Base-by-base conservation (phyloP, 1,284 basidiomycete genomes). In the Schizopora paradoxa region DNA sequence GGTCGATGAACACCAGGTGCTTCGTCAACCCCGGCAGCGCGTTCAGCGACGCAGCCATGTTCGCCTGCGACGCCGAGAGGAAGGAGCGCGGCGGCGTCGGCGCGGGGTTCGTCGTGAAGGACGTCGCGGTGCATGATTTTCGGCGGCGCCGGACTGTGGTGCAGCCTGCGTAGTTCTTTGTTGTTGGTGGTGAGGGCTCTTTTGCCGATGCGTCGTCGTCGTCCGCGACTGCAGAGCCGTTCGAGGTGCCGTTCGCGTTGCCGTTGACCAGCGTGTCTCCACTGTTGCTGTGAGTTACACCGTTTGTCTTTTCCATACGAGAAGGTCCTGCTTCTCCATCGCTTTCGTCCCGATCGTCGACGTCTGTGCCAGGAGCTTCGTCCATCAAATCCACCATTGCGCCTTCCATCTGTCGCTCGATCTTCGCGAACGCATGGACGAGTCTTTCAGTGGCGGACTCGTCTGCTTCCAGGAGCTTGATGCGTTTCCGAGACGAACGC, bases 11-110 rank as follows among this genome's bases (percentile, higher is more conserved):
- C 21, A 72, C 80, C 11, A 72, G 62, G 54, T 84, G 74, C 61
- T 87, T 89, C 64, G 77, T 69, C 35, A 89, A 58, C 13, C 69
- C 64, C 4, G 85, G 84, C 14, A 90, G 69, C 41, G 66, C 67
- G 60, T 88, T 89, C 36, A 89, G 66, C 61, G 63, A 72, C 27
- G 56, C 62, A 34, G 69, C 73, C 48, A 76, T 74, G 51, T 61
- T 65, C 26, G 60, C 66, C 56, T 89, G 86, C 6, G 69, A 55
- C 0, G 75, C 67, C 8, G 74, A 75, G 14, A 88, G 62, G 29
- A 75, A 60, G 5, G 76, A 10, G 10, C 8, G 28, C 71, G 4
- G 79, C 68, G 21, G 68, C 71, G 44, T 70, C 66, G 58, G 14
- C 10, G 28, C 85, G 82, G 37, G 86, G 60, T 35, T 76, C 67